Evolutionary conservation across 1,284 basidiomycete genomes (phyloP), one percentile per base, ranked within the genome.

Genomic region (Trichosporon asahii): DNA sequence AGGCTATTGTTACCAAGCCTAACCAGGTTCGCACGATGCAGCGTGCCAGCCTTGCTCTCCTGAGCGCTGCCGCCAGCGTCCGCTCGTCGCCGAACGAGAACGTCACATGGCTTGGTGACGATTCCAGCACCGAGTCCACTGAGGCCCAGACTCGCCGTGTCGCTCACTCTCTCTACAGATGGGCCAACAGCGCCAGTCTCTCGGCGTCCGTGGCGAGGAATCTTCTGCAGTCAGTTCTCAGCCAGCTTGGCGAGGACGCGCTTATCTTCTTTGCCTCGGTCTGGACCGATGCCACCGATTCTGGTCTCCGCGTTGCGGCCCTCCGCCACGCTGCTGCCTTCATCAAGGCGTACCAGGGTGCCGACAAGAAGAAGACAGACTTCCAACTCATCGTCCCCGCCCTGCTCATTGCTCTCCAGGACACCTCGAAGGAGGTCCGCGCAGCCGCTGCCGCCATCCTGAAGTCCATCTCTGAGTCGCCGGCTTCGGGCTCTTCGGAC

Each of bases 381-480:
- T 96, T 95, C 85, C 96, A 98, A 84, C 90, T 90, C 0, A 85
- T 95, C 14, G 78, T 98, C 1, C 95, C 95, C 0, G 86, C 90
- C 0, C 78, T 97, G 12, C 83, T 98, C 1, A 85, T 91, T 9
- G 88, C 89, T 2, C 77, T 96, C 2, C 86, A 88, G 73, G 82
- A 89, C 74, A 69, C 76, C 0, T 87, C 88, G 64, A 86, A 80
- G 67, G 73, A 78, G 4, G 83, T 90, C 15, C 87, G 94, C 25
- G 84, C 86, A 65, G 89, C 88, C 25, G 90, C 90, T 5, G 79
- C 90, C n/a, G 89, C 90, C 63, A 80, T 98, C 18, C 85, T 85
- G 3, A 70, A 68, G 25, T 69, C 71, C 3, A 67, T 80, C 12
- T 61, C 66, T 46, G 76, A 66, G 61, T 77, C 86, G 11, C 82